phyloP scores from a whole-genome alignment of 768 basidiomycete genomes.

The Tubosaeta sp. region DNA sequence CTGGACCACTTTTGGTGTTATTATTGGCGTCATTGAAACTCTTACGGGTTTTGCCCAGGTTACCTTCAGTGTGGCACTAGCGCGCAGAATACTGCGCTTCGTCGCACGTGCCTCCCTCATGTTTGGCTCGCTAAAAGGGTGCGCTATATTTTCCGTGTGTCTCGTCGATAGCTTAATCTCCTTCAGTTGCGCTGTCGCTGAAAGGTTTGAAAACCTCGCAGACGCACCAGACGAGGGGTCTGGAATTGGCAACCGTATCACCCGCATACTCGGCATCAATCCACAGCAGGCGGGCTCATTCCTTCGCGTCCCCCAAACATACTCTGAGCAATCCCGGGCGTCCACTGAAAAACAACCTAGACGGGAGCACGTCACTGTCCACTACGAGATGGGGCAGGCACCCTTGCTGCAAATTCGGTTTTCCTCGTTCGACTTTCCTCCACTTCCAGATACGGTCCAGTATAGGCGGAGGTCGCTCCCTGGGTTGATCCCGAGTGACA shows the following conservation, averaged over 20 bases:
- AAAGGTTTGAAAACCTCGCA: conserved; percentile 48
- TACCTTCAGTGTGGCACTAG: conserved; percentile 49
- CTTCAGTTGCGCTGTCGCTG: conserved; percentile 47
- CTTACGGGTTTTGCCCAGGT: conserved; percentile 56
- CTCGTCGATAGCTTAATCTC: background rate
- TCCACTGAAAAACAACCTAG: conserved; percentile 2
- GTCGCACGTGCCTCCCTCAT: conserved; percentile 50
- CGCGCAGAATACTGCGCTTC: conserved; percentile 56
- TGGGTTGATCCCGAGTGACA: conserved; percentile 4
- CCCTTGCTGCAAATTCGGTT: conserved; percentile 55
- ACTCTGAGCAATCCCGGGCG: conserved; percentile 12
- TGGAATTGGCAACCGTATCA: conserved; percentile 28
- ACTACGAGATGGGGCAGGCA: conserved; percentile 38
- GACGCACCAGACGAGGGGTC: conserved; percentile 33
- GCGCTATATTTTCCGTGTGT: conserved; percentile 17
- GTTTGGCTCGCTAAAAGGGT: conserved; percentile 70
- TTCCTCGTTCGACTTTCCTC: conserved; percentile 45
- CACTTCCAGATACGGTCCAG: conserved; percentile 12
- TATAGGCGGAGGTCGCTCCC: conserved; percentile 15
- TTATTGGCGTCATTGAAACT: conserved; percentile 63
- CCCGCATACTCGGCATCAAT: conserved; percentile 49
- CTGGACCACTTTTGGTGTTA: conserved; percentile 61
- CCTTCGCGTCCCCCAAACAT: conserved; percentile 47
- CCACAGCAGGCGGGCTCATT: conserved; percentile 49
- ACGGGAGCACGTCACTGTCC: conserved; percentile 49